phyloP scores from a whole-genome alignment of 2,329 filamentous ascomycete genomes.

The Beauveria bassiana region DNA sequence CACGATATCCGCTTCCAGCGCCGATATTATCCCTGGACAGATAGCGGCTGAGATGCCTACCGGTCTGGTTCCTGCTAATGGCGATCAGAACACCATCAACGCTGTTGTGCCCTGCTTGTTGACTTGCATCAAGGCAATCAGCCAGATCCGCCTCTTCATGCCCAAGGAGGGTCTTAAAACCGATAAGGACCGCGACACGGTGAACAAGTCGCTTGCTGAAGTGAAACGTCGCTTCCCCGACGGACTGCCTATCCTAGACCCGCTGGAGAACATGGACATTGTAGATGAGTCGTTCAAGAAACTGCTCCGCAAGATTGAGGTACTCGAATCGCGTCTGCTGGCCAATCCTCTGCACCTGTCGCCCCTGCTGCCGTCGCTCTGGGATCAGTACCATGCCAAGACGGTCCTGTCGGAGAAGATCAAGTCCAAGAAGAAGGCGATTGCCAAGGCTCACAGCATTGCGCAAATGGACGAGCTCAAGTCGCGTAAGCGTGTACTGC shows the following conservation, averaged over 20 bases:
- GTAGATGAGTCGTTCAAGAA: slow-evolving; percentile 89
- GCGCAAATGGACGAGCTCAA: slow-evolving; percentile 95
- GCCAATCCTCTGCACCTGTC: slow-evolving; percentile 89
- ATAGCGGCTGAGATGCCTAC: slow-evolving; percentile 43
- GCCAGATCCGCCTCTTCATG: slow-evolving; percentile 75
- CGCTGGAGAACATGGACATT: slow-evolving; percentile 94
- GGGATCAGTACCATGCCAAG: slow-evolving; percentile 81
- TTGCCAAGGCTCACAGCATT: slow-evolving; percentile 75
- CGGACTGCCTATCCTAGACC: slow-evolving; percentile 80
- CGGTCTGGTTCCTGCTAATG: slow-evolving; percentile 41
- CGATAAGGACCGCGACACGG: slow-evolving; percentile 55
- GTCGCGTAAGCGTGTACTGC: slow-evolving; percentile 87
- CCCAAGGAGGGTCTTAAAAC: slow-evolving; percentile 64
- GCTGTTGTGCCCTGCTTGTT: slow-evolving; percentile 68
- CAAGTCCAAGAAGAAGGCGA: slow-evolving; percentile 81
- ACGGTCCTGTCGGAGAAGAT: slow-evolving; percentile 68
- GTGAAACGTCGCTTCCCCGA: slow-evolving; percentile 85
- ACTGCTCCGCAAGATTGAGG: slow-evolving; percentile 89
- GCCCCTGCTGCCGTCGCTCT: slow-evolving; percentile 73
- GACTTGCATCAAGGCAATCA: slow-evolving; percentile 76
- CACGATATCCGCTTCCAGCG: slow-evolving; percentile 41
- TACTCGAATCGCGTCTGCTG: slow-evolving; percentile 82
- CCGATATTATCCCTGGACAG: slow-evolving; percentile 33
- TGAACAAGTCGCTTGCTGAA: slow-evolving; percentile 66
- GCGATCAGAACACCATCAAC: slow-evolving; percentile 23